Evolutionary conservation across 768 basidiomycete species (phyloP).

Genomic region (Gloeopeniophorella convolvens): DNA sequence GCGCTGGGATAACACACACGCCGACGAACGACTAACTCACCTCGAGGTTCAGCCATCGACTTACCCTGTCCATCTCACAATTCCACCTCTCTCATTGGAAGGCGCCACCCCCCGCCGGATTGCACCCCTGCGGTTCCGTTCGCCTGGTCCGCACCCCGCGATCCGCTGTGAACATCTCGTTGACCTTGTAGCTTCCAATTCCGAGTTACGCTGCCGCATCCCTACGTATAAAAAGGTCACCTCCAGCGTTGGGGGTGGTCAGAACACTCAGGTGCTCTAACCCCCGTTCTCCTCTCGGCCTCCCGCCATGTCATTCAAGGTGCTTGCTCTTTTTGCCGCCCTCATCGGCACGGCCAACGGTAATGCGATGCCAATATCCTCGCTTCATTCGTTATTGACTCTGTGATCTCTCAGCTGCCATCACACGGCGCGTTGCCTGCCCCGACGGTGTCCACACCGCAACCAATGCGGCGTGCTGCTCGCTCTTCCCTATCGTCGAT

Average conservation of each 20-base stretch:
- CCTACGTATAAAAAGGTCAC: constrained; percentile 1
- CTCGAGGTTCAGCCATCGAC: too few species aligned
- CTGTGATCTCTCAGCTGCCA: constrained; percentile 13
- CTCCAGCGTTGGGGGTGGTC: background rate
- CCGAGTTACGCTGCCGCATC: background rate
- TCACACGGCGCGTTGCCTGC: constrained; percentile 24
- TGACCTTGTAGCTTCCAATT: background rate
- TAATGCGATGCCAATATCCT: background rate
- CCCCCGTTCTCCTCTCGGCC: background rate
- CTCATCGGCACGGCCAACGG: constrained; percentile 17
- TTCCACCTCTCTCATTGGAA: background rate
- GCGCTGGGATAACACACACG: too few species aligned
- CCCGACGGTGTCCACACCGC: constrained; percentile 28
- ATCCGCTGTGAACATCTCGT: background rate
- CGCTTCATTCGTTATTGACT: background rate
- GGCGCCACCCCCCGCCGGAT: background rate
- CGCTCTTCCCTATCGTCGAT: constrained; percentile 28
- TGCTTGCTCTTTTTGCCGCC: constrained; percentile 18
- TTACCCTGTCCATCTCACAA: background rate
- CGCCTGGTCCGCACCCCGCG: background rate
- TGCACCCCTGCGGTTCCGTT: background rate
- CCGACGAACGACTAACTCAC: too few species aligned
- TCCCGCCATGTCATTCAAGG: constrained; percentile 23
- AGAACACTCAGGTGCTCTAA: background rate
- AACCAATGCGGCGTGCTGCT: constrained; percentile 28